Evolutionary conservation across 1,284 basidiomycete species (phyloP), one percentile per base, ranked within the genome.

Genomic region (Cryptococcus floricola): DNA sequence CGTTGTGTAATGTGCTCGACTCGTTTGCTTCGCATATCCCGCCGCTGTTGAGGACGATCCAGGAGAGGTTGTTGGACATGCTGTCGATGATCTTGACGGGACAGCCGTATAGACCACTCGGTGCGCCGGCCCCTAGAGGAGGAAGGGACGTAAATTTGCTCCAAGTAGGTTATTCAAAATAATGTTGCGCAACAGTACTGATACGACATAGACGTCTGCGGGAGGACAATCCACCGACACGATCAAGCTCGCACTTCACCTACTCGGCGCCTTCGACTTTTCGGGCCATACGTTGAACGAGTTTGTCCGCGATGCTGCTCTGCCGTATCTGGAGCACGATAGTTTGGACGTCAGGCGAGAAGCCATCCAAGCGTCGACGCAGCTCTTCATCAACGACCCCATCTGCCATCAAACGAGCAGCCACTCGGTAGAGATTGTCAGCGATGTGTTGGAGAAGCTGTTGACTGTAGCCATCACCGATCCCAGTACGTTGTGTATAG

Each of bases 381-480:
- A 83, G 57, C 83, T 94, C 39, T 96, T 98, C 69, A 87, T 95
- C 56, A 87, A 88, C 60, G 96, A 99, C 75, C 95, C 95, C 0
- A 97, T 98, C 58, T 94, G 91, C 75, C 92, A 90, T 67, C 94
- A 98, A 78, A 88, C 91, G 18, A 96, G 92, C 78, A 92, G 88
- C 69, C 91, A 98, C 74, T 91, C 95, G 5, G 95, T 97, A 59
- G 93, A 98, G 71, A 88, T 98, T 58, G 95, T 99, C 71, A 94
- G 92, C 73, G 96, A 98, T 65, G 94, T 98, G 18, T 82, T 99
- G 44, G 94, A 98, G 75, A 98, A 98, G 78, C 82, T 99, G 16
- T 80, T 99, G 61, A 96, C 92, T 0, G 92, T 98, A 39, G 96
- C 90, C 14, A 96, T 99, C 54, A 95, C 96, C 18, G 96, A 99